Percentiles rank a stretch among this genome's conserved stretches.
Evolutionary conservation across 352 stramenopile genomes (phyloP).

Genomic region (Pythium rhizo-oryzae): DNA sequence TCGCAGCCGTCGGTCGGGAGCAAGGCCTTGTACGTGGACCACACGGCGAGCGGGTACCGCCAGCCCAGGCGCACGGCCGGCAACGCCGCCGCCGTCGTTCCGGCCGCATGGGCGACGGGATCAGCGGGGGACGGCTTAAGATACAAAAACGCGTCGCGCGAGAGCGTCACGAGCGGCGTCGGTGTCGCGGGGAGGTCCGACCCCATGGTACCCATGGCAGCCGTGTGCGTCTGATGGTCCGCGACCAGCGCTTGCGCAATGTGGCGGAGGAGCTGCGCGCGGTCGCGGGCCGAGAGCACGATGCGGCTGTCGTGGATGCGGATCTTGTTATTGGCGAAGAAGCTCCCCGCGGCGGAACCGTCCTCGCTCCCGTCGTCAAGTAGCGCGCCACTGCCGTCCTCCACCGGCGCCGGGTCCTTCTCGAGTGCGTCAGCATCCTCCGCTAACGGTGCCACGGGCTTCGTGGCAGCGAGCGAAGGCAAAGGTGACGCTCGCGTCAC

Average conservation of each 20-base stretch:
- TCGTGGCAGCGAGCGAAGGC: not conserved
- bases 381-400: not conserved
- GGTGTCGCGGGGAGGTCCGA: not conserved
- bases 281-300: slow-evolving; percentile 26
- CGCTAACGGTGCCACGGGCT: not conserved
- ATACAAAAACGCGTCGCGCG: slow-evolving; percentile 28
- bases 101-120: too few species aligned
- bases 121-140: slow-evolving; percentile 5
- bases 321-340: slow-evolving; percentile 29
- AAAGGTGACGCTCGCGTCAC: slow-evolving; percentile 2
- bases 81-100: not conserved
- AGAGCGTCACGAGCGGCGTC: slow-evolving; percentile 18
- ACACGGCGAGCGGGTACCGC: slow-evolving; percentile 26
- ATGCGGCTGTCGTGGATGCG: slow-evolving; percentile 28
- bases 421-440: not conserved
- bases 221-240: slow-evolving; percentile 12
- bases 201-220: too few species aligned
- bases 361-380: not conserved
- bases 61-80: slow-evolving; percentile 24
- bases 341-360: not conserved
- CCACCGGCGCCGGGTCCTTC: not conserved
- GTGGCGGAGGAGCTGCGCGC: slow-evolving; percentile 19
- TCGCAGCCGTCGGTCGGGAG: slow-evolving; percentile 21
- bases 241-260: slow-evolving; percentile 17
- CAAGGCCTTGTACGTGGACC: slow-evolving; percentile 24